phyloP scores from a whole-genome alignment of 306 rosid genomes.

The Malus fusca region DNA sequence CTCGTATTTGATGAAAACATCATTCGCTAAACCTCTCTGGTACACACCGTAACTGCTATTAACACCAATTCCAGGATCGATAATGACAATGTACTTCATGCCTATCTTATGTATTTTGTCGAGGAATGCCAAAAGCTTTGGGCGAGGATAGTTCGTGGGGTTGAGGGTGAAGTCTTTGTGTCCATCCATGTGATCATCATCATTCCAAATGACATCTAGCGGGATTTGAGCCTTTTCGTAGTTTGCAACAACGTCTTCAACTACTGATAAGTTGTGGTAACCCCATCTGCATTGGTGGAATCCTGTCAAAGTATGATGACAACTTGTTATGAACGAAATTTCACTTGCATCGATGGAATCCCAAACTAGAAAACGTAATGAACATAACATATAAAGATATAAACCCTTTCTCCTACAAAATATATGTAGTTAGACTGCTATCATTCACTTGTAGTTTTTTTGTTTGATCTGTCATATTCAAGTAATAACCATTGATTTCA shows the following conservation, averaged over 20 bases:
- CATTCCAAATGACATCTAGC: slow-evolving; percentile 93
- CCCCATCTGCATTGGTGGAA: slow-evolving; percentile 99
- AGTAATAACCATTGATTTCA: neutral
- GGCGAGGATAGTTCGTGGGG: slow-evolving; percentile 56
- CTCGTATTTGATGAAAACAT: slow-evolving; percentile 83
- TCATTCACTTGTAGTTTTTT: neutral
- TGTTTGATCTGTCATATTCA: neutral
- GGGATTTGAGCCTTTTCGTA: slow-evolving; percentile 86
- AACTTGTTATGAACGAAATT: neutral
- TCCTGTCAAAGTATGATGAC: slow-evolving; percentile 32
- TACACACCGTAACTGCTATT: slow-evolving; percentile 68
- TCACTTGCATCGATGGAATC: too few species aligned
- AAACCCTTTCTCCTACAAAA: neutral
- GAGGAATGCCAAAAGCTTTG: slow-evolving; percentile 73
- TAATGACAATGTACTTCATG: slow-evolving; percentile 84
- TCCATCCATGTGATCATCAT: slow-evolving; percentile 95
- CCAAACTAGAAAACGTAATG: neutral
- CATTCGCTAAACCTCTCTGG: slow-evolving; percentile 66
- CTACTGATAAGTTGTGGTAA: slow-evolving; percentile 88
- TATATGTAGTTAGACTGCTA: neutral
- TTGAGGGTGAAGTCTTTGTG: slow-evolving; percentile 81
- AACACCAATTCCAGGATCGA: slow-evolving; percentile 81
- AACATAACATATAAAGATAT: neutral
- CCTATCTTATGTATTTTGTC: slow-evolving; percentile 78
- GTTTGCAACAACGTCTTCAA: slow-evolving; percentile 86